These are phyloP conservation scores for Nicotiana knightiana DNA, from an alignment of 257 asterid genomes.

Conservation along the genomic window DNA sequence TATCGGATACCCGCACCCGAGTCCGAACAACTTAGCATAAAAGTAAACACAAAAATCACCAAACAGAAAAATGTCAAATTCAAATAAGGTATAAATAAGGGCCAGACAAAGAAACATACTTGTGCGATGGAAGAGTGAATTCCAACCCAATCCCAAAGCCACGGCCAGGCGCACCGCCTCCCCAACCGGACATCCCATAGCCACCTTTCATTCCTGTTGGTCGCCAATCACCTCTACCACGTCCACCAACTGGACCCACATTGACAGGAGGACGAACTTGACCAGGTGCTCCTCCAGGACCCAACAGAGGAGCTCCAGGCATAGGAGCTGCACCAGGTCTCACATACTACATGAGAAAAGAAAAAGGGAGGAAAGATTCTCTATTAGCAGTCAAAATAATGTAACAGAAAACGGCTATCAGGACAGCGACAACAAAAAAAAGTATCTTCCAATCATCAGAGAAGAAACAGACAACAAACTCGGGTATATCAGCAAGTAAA, in stretches of 20 bases:
- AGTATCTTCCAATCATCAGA: not conserved
- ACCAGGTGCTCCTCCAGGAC: conserved; percentile 62
- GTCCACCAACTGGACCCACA: conserved; percentile 62
- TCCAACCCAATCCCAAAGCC: conserved; percentile 94
- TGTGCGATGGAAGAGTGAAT: conserved; percentile 97
- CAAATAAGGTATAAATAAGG: not conserved
- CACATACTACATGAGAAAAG: conserved; percentile 57
- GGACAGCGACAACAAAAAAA: not conserved
- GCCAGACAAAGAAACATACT: conserved; percentile 41
- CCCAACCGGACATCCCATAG: conserved; percentile 63
- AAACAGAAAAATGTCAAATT: not conserved
- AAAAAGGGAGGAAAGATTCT: not conserved
- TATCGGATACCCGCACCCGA: too few relatives aligned
- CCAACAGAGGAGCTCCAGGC: conserved; percentile 46
- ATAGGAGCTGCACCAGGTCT: conserved; percentile 92
- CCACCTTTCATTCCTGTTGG: conserved; percentile 72
- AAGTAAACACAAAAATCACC: not conserved
- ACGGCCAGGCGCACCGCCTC: conserved; percentile 66
- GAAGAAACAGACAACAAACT: not conserved
- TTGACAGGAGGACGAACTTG: conserved; percentile 72
- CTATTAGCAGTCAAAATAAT: not conserved
- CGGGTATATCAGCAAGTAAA: not conserved
- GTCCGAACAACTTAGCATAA: not conserved
- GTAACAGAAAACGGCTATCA: not conserved
- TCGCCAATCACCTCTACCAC: conserved; percentile 99